A percentile compares a stretch with the other conserved stretches of the same genome.
Evolutionary conservation across 108 stramenopile genomes (phyloP).

Genomic region (Skeletonema costatum): DNA sequence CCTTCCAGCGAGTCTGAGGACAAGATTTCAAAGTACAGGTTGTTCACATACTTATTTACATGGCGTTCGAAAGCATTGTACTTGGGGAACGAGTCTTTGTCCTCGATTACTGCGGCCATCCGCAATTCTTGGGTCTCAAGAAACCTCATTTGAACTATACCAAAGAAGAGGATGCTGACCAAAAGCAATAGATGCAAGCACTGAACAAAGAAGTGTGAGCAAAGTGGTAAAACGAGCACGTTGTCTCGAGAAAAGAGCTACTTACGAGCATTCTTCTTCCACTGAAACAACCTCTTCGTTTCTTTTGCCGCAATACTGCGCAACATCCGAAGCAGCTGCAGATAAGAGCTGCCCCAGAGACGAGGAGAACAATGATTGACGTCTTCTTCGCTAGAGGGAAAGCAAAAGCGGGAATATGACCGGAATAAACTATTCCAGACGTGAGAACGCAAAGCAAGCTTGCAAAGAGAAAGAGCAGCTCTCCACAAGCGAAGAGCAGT

Average conservation of each 20-base stretch:
- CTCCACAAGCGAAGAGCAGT: conserved; percentile 28
- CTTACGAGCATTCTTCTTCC: conserved; percentile 37
- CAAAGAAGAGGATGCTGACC: conserved; percentile 22
- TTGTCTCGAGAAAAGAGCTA: no score
- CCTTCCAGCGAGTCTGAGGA: conserved; percentile 11
- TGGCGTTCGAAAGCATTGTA: conserved; percentile 44
- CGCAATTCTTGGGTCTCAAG: conserved; percentile 14
- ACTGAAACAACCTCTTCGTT: conserved; percentile 18
- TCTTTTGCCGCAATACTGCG: conserved; percentile 37
- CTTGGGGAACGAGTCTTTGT: conserved; percentile 7
- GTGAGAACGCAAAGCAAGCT: conserved; percentile 13
- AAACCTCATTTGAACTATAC: conserved; percentile 23
- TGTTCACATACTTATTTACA: conserved; percentile 28
- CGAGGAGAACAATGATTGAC: conserved; percentile 6
- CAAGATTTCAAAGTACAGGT: conserved; percentile 37
- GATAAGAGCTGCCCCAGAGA: conserved; percentile 11
- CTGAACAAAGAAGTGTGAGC: no score
- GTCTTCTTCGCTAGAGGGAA: conserved; percentile 15
- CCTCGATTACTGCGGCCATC: conserved; percentile 27
- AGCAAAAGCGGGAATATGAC: conserved; percentile 2
- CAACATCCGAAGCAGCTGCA: conserved; percentile 43
- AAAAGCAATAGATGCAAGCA: conserved; percentile 30
- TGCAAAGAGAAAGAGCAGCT: conserved; percentile 26
- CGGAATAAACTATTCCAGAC: conserved; percentile 10
- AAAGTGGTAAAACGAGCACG: no score